Evolutionary conservation across 78 protist species (phyloP).

Genomic region (Dictyostelium purpureum): DNA sequence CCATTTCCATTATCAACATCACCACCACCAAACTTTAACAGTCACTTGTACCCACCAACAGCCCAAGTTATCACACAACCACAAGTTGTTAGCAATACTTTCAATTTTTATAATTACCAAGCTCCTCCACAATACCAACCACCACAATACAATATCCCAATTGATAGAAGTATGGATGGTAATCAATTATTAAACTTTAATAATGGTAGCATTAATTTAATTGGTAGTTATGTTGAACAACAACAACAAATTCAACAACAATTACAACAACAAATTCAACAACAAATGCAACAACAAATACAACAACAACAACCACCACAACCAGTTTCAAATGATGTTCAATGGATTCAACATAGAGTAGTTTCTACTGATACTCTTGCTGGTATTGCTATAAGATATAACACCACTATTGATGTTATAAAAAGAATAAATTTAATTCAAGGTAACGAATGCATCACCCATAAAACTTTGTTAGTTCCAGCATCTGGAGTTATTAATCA

Average conservation of each 20-base stretch:
- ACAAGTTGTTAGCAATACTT: neutral
- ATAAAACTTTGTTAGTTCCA: slow-evolving; percentile 65
- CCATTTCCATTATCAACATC: slow-evolving; percentile 28
- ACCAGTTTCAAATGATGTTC: neutral
- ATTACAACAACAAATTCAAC: neutral
- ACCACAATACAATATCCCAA: neutral
- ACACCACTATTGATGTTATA: slow-evolving; percentile 53
- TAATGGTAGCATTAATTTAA: neutral
- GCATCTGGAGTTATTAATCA: neutral
- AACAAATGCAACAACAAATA: neutral
- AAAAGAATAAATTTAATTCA: slow-evolving; percentile 58
- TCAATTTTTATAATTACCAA: neutral
- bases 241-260: slow-evolving; percentile 6
- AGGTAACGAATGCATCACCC: slow-evolving; percentile 47
- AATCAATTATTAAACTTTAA: neutral
- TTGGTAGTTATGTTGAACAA: neutral
- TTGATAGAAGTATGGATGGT: neutral
- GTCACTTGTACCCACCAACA: neutral
- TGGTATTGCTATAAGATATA: slow-evolving; percentile 67
- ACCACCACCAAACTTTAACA: neutral
- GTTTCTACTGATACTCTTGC: slow-evolving; percentile 53
- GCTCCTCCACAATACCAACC: neutral
- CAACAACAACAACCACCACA: neutral
- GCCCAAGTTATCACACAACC: neutral
- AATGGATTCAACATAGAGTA: slow-evolving; percentile 74